These are phyloP conservation scores for Vigna trinervia DNA, from an alignment of 306 rosid genomes.

Conservation along the genomic window DNA sequence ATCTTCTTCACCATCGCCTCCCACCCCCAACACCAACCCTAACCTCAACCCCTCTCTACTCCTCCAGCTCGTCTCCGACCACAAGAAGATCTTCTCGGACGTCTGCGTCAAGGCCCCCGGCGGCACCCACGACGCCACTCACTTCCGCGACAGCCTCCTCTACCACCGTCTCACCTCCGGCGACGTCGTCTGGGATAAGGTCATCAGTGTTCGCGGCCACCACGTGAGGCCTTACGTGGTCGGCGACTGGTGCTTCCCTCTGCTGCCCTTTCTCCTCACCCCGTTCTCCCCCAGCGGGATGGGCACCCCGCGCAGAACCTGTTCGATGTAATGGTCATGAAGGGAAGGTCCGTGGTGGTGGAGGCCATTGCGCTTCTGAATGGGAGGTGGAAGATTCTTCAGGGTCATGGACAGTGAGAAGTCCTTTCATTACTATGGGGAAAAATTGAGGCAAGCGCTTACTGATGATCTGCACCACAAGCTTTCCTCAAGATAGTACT, in stretches of 20 bases:
- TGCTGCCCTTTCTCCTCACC: conserved; percentile 72
- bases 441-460: conserved; percentile 83
- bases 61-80: conserved; percentile 90
- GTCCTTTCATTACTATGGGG: conserved; percentile 71
- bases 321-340: conserved; percentile 94
- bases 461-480: conserved; percentile 94
- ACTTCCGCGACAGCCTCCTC: conserved; percentile 77
- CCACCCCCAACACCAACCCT: no score
- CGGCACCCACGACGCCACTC: conserved; percentile 74
- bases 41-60: background rate
- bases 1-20: no score
- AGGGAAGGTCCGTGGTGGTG: conserved; percentile 83
- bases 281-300: conserved; percentile 72
- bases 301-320: conserved; percentile 87
- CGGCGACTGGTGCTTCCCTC: conserved; percentile 90
- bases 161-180: conserved; percentile 73
- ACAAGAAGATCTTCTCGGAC: conserved; percentile 91
- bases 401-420: conserved; percentile 76
- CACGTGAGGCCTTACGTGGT: conserved; percentile 82
- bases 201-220: conserved; percentile 65
- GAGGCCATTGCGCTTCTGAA: conserved; percentile 91
- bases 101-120: conserved; percentile 91
- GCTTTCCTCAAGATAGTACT: conserved; percentile 72
- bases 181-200: conserved; percentile 81
- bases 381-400: no score